A percentile compares a stretch with the other conserved stretches of the same genome.
Evolutionary conservation across 768 basidiomycete species (phyloP).

Genomic region (Chalciporus chontae): DNA sequence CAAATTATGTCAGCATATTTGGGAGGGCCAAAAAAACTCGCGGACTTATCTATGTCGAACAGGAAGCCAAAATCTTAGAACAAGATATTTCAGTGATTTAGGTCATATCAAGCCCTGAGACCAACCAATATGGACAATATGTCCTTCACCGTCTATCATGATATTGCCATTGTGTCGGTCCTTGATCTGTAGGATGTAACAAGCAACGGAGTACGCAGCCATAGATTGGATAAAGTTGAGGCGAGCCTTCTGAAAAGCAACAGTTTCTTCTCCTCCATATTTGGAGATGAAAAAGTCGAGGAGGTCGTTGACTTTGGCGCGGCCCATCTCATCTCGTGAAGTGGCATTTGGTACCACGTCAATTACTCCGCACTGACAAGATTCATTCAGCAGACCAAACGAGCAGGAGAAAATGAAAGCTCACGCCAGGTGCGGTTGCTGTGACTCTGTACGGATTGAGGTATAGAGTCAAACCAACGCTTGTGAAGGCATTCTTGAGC

Average conservation of each 20-base stretch:
- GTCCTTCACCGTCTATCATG: slow-evolving; percentile 98
- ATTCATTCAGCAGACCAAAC: neutral
- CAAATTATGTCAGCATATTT: slow-evolving; percentile 27
- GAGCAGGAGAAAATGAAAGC: slow-evolving; percentile 27
- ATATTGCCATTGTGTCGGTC: slow-evolving; percentile 99
- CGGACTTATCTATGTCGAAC: slow-evolving; percentile 96
- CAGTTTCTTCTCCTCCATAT: slow-evolving; percentile 87
- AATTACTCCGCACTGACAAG: slow-evolving; percentile 88
- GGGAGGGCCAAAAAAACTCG: slow-evolving; percentile 3
- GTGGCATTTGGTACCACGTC: slow-evolving; percentile 98
- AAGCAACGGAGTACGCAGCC: slow-evolving; percentile 98
- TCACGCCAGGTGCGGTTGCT: slow-evolving; percentile 91
- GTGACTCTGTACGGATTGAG: slow-evolving; percentile 96
- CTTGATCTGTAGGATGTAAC: slow-evolving; percentile 98
- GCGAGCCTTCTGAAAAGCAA: slow-evolving; percentile 88
- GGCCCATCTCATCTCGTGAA: slow-evolving; percentile 98
- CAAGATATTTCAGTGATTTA: slow-evolving; percentile 7
- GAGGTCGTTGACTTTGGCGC: slow-evolving; percentile 96
- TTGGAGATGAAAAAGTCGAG: slow-evolving; percentile 91
- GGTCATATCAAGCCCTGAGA: slow-evolving; percentile 1
- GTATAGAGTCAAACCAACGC: slow-evolving; percentile 85
- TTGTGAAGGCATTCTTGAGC: slow-evolving; percentile 97
- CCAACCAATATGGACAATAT: slow-evolving; percentile 93
- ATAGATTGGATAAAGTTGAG: slow-evolving; percentile 98
- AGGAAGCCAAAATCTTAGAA: slow-evolving; percentile 88